phyloP scores from a whole-genome alignment of 2,329 filamentous ascomycete species.

The Venturia carpophila region DNA sequence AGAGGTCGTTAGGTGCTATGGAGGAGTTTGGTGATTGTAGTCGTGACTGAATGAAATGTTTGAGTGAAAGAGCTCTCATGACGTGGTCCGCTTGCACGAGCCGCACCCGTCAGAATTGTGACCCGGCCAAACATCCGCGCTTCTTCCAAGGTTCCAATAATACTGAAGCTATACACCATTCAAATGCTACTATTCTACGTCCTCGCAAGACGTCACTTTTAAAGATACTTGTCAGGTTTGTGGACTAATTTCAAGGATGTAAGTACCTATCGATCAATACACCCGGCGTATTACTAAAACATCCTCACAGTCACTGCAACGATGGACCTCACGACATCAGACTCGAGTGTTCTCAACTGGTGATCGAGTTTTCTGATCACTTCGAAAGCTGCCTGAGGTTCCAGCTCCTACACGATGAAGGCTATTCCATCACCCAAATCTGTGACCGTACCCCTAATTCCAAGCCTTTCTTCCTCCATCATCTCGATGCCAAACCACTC shows the following conservation, averaged over 20 bases:
- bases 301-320: too few species aligned
- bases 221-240: too few species aligned
- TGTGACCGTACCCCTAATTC: conserved; percentile 28
- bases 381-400: neutral
- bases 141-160: neutral
- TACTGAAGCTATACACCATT: too few species aligned
- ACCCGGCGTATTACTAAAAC: too few species aligned
- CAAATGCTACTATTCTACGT: too few species aligned
- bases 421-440: conserved; percentile 21
- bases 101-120: neutral
- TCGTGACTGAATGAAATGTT: conserved; percentile 1
- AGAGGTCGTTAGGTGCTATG: neutral
- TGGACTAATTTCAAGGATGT: too few species aligned
- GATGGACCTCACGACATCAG: too few species aligned
- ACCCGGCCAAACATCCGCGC: neutral
- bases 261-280: too few species aligned
- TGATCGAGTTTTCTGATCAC: too few species aligned
- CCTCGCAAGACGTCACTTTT: too few species aligned
- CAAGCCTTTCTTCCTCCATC: conserved; percentile 29
- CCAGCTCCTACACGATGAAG: neutral
- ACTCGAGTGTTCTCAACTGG: too few species aligned
- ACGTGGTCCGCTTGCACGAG: neutral
- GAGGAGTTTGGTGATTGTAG: neutral
- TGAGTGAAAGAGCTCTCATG: neutral
- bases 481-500: conserved; percentile 39